phyloP scores from a whole-genome alignment of 106 monocot species.

The Allium sativum region DNA sequence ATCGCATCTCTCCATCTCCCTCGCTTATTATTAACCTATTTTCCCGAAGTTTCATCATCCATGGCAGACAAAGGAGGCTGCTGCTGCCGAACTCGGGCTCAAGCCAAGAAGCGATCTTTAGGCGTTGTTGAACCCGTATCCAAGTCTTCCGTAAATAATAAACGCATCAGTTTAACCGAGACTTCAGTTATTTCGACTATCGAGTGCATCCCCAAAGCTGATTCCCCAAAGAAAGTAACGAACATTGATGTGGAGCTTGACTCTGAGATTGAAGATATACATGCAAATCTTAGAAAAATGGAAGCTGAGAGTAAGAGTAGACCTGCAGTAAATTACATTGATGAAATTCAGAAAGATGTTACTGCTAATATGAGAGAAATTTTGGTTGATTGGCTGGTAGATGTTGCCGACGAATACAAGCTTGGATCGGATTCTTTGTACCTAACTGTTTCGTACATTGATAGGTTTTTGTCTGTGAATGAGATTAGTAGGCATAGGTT shows the following conservation, averaged over 20 bases:
- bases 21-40: not conserved
- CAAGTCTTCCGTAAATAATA: not conserved
- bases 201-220: not conserved
- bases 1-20: not conserved
- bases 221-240: slow-evolving; percentile 10
- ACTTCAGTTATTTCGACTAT: not conserved
- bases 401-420: slow-evolving; percentile 81
- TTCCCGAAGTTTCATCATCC: not conserved
- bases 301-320: slow-evolving; percentile 70
- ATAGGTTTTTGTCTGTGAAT: slow-evolving; percentile 38
- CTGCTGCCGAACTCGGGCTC: slow-evolving; percentile 31
- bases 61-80: slow-evolving; percentile 39
- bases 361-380: slow-evolving; percentile 73
- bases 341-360: slow-evolving; percentile 60
- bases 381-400: slow-evolving; percentile 88
- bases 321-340: slow-evolving; percentile 42
- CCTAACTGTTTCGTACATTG: slow-evolving; percentile 36
- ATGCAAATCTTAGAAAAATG: slow-evolving; percentile 65
- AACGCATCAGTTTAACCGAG: slow-evolving; percentile 4
- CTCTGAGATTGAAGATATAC: slow-evolving; percentile 31
- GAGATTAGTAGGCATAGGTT: slow-evolving; percentile 34
- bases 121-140: slow-evolving; percentile 11
- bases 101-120: slow-evolving; percentile 3
- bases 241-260: not conserved
- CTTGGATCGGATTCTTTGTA: slow-evolving; percentile 44